Conservation (phyloP, 1,284 basidiomycete genomes). For the Moesziomyces globuligerus region DNA sequence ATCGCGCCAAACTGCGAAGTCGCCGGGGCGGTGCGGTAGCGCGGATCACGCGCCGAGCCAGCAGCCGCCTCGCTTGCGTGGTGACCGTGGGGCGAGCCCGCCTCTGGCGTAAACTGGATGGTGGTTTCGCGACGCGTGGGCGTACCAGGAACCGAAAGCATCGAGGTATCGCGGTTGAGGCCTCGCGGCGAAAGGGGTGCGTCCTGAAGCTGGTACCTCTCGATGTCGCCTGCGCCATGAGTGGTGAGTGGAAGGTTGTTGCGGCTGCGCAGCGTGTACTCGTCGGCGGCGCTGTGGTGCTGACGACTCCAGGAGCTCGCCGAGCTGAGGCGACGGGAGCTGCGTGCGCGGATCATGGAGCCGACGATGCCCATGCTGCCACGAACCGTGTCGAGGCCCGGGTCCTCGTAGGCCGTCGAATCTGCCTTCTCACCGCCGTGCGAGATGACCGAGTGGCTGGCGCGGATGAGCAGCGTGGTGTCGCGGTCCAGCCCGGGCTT, state of each 20-base stretch:
- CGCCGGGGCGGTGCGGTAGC: neutral
- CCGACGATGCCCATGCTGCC: conserved; percentile 66
- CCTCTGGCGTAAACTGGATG: conserved; percentile 47
- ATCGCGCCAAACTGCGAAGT: conserved; percentile 22
- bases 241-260: conserved; percentile 46
- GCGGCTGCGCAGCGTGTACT: conserved; percentile 37
- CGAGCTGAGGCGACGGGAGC: conserved; percentile 50
- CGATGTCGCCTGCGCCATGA: conserved; percentile 28
- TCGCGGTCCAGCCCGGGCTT: conserved; percentile 60
- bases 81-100: conserved; percentile 49
- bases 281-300: conserved; percentile 53
- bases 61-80: conserved; percentile 32
- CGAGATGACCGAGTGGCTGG: conserved; percentile 53
- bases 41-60: neutral
- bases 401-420: conserved; percentile 57
- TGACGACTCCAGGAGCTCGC: conserved; percentile 32
- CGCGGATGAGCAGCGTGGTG: conserved; percentile 62
- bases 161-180: conserved; percentile 7
- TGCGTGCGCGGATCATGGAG: conserved; percentile 62
- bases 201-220: conserved; percentile 63
- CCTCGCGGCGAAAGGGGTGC: conserved; percentile 46
- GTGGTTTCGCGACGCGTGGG: conserved; percentile 28
- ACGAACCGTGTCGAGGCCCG: conserved; percentile 65
- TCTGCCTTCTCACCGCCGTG: conserved; percentile 43
- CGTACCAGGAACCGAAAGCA: conserved; percentile 9